Base-by-base conservation (phyloP, 805 yeast species). In the Saccharomyces jurei region DNA sequence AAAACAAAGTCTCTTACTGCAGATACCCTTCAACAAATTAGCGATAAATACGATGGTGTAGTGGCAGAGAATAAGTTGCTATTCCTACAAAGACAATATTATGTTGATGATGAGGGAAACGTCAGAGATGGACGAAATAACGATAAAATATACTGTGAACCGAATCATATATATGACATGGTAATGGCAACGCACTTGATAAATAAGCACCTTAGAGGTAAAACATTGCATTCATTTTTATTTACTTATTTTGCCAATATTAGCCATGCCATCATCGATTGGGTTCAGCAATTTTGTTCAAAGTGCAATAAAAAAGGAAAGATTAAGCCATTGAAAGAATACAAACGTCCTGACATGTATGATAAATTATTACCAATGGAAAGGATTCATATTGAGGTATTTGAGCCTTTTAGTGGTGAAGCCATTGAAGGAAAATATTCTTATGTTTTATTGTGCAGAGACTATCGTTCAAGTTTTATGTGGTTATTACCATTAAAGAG, bases 401-500 rank as follows among this genome's bases (percentile, higher is more conserved):
- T 68, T 36, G 55, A 60, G 41, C 68, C 70, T 11, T 67, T 65
- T 52, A 56, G 54, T 2, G 57, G 52, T 31, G 54, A 57, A 21
- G 51, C 53, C 17, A 63, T 69, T n/a, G 67, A 62, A 48, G 63
- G 61, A 6, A 62, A 54, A 41, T 69, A 63, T 54, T 55, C 70
- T 8, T 63, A 66, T 50, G 57, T 69, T 14, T 50, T 69, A 36
- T 63, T 56, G 50, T 59, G 61, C 30, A 60, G 68, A 52, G 73
- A 69, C 50, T 69, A 63, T 50, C 55, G 58, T 51, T 64, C 71
- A 1, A 54, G 66, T 28, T 68, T 58, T 53, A 60, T 61, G 17
- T 69, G 73, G 73, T 46, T 63, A 25, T 48, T 50, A n/a, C 73
- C 73, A 6, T 53, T 69, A 49, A 61, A 59, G 50, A 61, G 56